Conservation (phyloP, 495 filamentous ascomycete genomes). For the Hypoxylon fragiforme region DNA sequence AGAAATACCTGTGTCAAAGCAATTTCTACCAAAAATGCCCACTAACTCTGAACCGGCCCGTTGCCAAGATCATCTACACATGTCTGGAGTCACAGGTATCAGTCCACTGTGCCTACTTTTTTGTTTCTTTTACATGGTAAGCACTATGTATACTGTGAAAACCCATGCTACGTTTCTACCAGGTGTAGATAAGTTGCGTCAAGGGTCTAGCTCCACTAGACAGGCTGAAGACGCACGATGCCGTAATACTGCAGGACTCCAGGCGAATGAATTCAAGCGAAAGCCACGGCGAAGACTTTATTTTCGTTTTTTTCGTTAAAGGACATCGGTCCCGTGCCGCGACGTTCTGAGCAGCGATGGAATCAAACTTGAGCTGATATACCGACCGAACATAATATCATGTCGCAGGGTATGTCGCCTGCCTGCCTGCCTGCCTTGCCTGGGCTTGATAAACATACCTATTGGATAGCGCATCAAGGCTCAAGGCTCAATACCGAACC, state of each 20-base stretch:
- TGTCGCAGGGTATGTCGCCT: too few relatives aligned
- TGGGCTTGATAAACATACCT: too few relatives aligned
- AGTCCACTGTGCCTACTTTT: neutral
- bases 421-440: too few relatives aligned
- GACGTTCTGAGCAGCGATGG: too few relatives aligned
- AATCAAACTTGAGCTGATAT: too few relatives aligned
- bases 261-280: constrained; percentile 8
- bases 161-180: neutral
- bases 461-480: too few relatives aligned
- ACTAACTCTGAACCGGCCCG: constrained; percentile 8
- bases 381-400: too few relatives aligned
- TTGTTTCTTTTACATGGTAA: neutral
- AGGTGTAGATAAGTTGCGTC: neutral
- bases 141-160: neutral
- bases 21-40: too few relatives aligned
- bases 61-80: constrained; percentile 13
- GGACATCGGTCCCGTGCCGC: too few relatives aligned
- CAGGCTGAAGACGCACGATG: constrained; percentile 19
- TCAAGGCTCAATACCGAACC: too few relatives aligned
- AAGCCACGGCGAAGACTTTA: too few relatives aligned
- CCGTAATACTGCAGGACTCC: constrained; percentile 12
- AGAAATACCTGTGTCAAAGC: neutral
- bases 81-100: neutral
- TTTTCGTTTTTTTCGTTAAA: too few relatives aligned
- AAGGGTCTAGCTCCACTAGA: constrained; percentile 20